Base-by-base conservation (phyloP, 306 rosid genomes). In the Prunus armeniaca region DNA sequence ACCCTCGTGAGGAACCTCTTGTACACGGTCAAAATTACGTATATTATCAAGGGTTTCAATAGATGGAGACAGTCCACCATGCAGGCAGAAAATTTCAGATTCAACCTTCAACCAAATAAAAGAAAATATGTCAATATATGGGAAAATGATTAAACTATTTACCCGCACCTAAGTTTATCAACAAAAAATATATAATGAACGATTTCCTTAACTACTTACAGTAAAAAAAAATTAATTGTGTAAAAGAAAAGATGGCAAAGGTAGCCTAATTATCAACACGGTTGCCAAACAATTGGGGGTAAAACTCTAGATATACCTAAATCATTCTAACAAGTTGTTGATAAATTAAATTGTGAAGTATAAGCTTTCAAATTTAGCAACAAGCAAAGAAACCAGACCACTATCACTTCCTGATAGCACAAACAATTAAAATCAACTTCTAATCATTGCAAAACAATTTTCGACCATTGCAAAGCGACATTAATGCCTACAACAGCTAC, bases 1-100 rank as follows among this genome's bases (percentile, higher is more conserved):
- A 56, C 98, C 98, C 82, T 91, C 97, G 11, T 93, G 97, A 73
- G 98, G 98, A 84, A 93, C 98, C 88, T 93, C 98, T 89, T 93
- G 98, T 75, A 93, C 98, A n/a, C 96, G 98, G 71, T 93, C 97
- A 79, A 89, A 93, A 72, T 90, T 93, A 74, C 97, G 91, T 19
- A 93, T 91, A 75, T 88, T 90, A 72, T 93, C 97, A 22, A 93
- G 97, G 83, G 96, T 93, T 82, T 93, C 98, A 80, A 93, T 89
- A 34, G 98, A 93, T 25, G 98, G 98, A 61, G 98, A 93, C 78
- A 93, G 72, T 76, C 97, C 98, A 77, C 98, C 98, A 62, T 93
- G 97, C 76, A 93, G 89, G 74, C 98, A 93, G 73, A 93, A 93
- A 82, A 93, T 93, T 87, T 91, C 97, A 65, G 96, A 91, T 89